Evolutionary conservation across 371 early-diverging fungal genomes (phyloP).

Genomic region (Mortierella sp.): DNA sequence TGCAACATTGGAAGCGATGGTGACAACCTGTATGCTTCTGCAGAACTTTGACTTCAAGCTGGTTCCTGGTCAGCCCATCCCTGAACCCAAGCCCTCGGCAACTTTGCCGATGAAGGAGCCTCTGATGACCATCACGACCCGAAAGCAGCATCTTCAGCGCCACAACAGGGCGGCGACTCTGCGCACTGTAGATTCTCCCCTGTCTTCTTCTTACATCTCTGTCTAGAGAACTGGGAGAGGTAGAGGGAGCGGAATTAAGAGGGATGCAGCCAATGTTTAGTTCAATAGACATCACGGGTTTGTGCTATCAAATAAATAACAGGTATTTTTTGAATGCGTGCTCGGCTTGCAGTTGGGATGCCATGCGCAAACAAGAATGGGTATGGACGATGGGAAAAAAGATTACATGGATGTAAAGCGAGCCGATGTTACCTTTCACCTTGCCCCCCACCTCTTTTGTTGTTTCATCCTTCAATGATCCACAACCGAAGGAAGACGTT

Average conservation of each 20-base stretch:
- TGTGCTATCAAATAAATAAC: too few relatives aligned
- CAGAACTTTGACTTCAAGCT: slow-evolving; percentile 60
- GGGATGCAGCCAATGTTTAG: too few relatives aligned
- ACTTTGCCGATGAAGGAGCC: slow-evolving; percentile 48
- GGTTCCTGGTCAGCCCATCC: slow-evolving; percentile 56
- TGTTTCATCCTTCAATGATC: too few relatives aligned
- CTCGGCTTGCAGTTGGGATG: too few relatives aligned
- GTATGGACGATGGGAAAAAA: too few relatives aligned
- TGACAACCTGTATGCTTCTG: slow-evolving; percentile 63
- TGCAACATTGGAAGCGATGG: slow-evolving; percentile 67
- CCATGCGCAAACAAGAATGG: too few relatives aligned
- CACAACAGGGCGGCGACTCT: not conserved
- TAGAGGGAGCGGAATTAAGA: not conserved
- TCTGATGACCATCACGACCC: slow-evolving; percentile 1
- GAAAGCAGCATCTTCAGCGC: not conserved
- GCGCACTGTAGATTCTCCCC: not conserved
- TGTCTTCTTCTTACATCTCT: not conserved
- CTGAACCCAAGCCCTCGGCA: slow-evolving; percentile 27
- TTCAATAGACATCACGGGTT: too few relatives aligned
- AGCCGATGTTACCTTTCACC: too few relatives aligned
- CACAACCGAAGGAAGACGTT: too few relatives aligned
- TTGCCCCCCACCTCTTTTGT: too few relatives aligned
- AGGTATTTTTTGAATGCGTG: too few relatives aligned
- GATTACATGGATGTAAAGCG: too few relatives aligned
- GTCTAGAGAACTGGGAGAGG: not conserved